Evolutionary conservation across 345 rosid genomes (phyloP).

Genomic region (Angophora floribunda): DNA sequence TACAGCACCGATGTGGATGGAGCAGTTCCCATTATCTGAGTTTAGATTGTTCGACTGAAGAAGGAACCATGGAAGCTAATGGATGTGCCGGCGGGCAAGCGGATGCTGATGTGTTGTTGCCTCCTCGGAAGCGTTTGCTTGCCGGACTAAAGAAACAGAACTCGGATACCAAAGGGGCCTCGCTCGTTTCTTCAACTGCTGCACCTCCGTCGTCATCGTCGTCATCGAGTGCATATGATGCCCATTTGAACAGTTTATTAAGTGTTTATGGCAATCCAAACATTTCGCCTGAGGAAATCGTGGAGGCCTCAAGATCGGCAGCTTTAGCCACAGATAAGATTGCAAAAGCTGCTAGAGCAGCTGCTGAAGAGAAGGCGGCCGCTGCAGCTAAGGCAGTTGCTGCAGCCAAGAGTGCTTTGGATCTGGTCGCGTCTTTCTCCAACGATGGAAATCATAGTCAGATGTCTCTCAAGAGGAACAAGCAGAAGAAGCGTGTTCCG

Average conservation of each 20-base stretch:
- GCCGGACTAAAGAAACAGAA: slow-evolving; percentile 85
- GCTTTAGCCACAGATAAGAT: slow-evolving; percentile 43
- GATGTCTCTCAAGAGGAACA: slow-evolving; percentile 37
- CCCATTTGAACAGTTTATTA: slow-evolving; percentile 39
- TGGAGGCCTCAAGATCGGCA: slow-evolving; percentile 41
- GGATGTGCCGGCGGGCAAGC: slow-evolving; percentile 46
- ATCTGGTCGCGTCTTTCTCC: slow-evolving; percentile 51
- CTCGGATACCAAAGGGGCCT: slow-evolving; percentile 6
- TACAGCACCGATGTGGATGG: not conserved
- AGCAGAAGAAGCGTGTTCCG: slow-evolving; percentile 83
- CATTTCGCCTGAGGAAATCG: slow-evolving; percentile 49
- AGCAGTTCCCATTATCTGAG: not conserved
- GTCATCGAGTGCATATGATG: slow-evolving; percentile 28
- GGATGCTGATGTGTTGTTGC: slow-evolving; percentile 67
- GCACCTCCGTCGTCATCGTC: slow-evolving; percentile 22
- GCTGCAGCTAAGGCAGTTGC: slow-evolving; percentile 69
- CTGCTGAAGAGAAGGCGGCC: slow-evolving; percentile 72
- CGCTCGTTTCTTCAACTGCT: slow-evolving; percentile 18
- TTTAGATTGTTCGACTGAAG: not conserved
- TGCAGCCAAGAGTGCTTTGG: slow-evolving; percentile 74
- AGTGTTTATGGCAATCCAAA: slow-evolving; percentile 21
- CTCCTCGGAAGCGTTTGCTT: slow-evolving; percentile 86
- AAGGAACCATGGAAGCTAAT: slow-evolving; percentile 47
- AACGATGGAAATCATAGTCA: slow-evolving; percentile 31
- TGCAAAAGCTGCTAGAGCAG: slow-evolving; percentile 65